Evolutionary conservation across 116 monocot genomes (phyloP).

Genomic region (Posidonia oceanica): DNA sequence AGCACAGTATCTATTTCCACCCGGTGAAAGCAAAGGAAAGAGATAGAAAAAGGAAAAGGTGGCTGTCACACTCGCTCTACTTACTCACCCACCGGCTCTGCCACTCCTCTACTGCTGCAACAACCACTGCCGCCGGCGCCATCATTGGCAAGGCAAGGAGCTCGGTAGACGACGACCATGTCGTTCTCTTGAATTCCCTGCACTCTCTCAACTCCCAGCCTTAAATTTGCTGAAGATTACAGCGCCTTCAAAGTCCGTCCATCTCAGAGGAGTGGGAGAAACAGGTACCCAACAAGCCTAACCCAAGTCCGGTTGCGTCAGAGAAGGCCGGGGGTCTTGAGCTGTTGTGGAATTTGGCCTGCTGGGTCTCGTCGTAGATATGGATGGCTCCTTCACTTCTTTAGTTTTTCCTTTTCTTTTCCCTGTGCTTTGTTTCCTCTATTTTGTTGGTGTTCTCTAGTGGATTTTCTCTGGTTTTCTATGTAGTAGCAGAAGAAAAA

Average conservation of each 20-base stretch:
- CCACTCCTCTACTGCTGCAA: not conserved
- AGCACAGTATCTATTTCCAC: too few relatives aligned
- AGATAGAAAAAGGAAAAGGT: too few relatives aligned
- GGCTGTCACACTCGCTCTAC: too few relatives aligned
- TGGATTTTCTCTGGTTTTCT: too few relatives aligned
- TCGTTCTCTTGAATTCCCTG: not conserved
- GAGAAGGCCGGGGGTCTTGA: not conserved
- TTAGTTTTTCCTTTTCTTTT: not conserved
- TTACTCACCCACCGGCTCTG: too few relatives aligned
- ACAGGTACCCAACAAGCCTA: not conserved
- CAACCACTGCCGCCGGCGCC: not conserved
- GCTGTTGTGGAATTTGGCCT: not conserved
- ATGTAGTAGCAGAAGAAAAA: too few relatives aligned
- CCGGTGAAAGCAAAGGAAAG: too few relatives aligned
- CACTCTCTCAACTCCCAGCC: not conserved
- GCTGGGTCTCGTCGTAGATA: not conserved
- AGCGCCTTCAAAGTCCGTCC: too few relatives aligned
- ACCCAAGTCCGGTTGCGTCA: not conserved
- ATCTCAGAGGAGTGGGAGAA: not conserved
- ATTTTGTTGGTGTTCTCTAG: too few relatives aligned
- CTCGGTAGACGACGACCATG: not conserved
- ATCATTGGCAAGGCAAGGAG: not conserved
- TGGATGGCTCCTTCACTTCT: not conserved
- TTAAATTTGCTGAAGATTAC: too few relatives aligned
- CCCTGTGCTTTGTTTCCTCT: too few relatives aligned